Conservation (phyloP, 2,329 filamentous ascomycete genomes). For the Stachybotrys echinatus region DNA sequence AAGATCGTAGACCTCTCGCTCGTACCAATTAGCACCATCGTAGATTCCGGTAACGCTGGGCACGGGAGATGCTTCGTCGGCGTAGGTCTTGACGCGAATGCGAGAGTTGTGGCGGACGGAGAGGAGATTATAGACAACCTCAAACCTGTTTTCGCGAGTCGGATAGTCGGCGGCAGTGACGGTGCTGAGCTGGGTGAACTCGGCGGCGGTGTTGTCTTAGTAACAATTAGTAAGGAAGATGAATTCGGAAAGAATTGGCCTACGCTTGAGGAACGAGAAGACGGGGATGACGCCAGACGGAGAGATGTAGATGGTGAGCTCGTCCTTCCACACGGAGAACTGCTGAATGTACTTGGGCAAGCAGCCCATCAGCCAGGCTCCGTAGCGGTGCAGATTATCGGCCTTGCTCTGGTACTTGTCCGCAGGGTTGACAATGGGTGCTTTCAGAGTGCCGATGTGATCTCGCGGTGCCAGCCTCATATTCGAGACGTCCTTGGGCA, state of each 20-base stretch:
- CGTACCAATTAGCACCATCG: slow-evolving; percentile 98
- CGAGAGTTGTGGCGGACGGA: slow-evolving; percentile 94
- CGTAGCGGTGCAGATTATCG: slow-evolving; percentile 87
- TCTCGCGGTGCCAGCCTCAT: slow-evolving; percentile 59
- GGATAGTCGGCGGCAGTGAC: slow-evolving; percentile 96
- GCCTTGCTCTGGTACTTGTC: slow-evolving; percentile 89
- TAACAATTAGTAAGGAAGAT: slow-evolving; percentile 5
- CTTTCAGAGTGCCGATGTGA: slow-evolving; percentile 60
- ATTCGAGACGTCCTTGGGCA: slow-evolving; percentile 60
- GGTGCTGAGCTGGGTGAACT: slow-evolving; percentile 89
- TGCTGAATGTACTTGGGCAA: slow-evolving; percentile 98
- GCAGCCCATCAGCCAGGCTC: slow-evolving; percentile 93
- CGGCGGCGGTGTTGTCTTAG: slow-evolving; percentile 89
- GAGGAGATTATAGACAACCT: slow-evolving; percentile 96
- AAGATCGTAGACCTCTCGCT: slow-evolving; percentile 95
- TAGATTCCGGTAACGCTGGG: slow-evolving; percentile 82
- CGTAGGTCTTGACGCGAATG: slow-evolving; percentile 97
- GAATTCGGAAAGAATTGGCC: slow-evolving; percentile 10
- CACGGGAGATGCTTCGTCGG: slow-evolving; percentile 90
- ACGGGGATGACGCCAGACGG: slow-evolving; percentile 85
- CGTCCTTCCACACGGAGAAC: slow-evolving; percentile 99
- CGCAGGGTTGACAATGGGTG: slow-evolving; percentile 79
- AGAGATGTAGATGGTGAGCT: slow-evolving; percentile 89
- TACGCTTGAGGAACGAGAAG: slow-evolving; percentile 86
- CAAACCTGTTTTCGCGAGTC: slow-evolving; percentile 90